Conservation (phyloP, 225 moss, liverwort and hornwort genomes). For the Asterella californica region DNA sequence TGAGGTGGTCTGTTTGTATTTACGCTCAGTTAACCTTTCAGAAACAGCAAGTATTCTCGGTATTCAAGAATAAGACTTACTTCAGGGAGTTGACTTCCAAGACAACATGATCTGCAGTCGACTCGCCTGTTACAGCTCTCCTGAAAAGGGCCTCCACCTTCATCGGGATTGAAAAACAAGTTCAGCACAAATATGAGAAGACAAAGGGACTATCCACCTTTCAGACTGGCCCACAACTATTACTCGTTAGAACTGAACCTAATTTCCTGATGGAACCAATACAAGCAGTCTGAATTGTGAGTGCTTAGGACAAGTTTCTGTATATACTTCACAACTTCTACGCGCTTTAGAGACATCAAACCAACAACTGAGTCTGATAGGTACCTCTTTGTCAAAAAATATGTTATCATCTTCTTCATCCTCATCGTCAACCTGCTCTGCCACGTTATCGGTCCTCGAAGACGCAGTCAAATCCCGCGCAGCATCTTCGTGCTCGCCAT, state of each 20-base stretch:
- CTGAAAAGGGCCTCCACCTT: constrained; percentile 88
- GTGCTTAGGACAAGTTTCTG: not conserved
- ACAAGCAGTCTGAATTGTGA: not conserved
- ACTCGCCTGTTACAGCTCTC: constrained; percentile 76
- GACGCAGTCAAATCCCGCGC: constrained; percentile 68
- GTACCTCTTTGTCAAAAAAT: constrained; percentile 80
- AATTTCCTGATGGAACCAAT: not conserved
- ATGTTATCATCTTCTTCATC: constrained; percentile 60
- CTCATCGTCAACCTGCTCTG: constrained; percentile 66
- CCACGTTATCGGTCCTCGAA: constrained; percentile 41
- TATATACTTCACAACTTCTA: not conserved
- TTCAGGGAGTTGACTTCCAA: constrained; percentile 89
- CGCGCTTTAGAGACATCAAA: not conserved
- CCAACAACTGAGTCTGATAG: not conserved
- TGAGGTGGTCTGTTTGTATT: not conserved
- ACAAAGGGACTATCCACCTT: not conserved
- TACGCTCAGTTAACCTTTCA: not conserved
- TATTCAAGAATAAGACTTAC: constrained; percentile 43
- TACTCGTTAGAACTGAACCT: not conserved
- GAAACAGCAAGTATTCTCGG: not conserved
- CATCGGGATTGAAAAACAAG: not conserved
- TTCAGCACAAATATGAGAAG: too few relatives aligned
- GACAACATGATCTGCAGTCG: constrained; percentile 76
- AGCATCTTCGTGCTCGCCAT: constrained; percentile 79
- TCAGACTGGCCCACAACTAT: not conserved